Conservation (phyloP, 75 land plant species). For the Cryptomeria japonica region DNA sequence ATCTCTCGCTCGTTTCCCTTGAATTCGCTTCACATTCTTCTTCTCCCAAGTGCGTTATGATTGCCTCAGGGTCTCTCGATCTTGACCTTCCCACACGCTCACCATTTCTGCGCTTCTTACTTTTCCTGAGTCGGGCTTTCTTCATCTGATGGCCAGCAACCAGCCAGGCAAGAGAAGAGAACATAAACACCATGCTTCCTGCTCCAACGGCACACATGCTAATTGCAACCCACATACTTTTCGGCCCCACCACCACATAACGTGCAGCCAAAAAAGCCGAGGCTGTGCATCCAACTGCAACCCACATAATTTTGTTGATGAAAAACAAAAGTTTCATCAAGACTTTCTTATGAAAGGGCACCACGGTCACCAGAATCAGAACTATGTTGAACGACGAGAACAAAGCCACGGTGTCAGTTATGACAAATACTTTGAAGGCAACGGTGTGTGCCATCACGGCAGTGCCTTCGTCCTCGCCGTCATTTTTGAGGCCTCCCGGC, state of each 20-base stretch:
- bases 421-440: conserved; percentile 39
- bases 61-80: too few relatives aligned
- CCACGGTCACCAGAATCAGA: conserved; percentile 37
- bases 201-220: conserved; percentile 15
- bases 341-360: conserved; percentile 26
- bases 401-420: conserved; percentile 32
- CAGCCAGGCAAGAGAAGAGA: conserved; percentile 13
- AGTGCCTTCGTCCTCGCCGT: conserved; percentile 16
- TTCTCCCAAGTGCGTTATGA: too few relatives aligned
- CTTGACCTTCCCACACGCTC: too few relatives aligned
- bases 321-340: conserved; percentile 22
- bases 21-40: too few relatives aligned
- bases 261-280: conserved; percentile 32
- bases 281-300: conserved; percentile 28
- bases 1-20: too few relatives aligned
- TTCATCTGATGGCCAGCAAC: conserved; percentile 22
- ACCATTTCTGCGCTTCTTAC: background rate
- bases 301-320: conserved; percentile 46
- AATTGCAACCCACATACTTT: conserved; percentile 8
- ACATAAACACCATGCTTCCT: conserved; percentile 17
- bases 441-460: conserved; percentile 8
- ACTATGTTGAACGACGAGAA: conserved; percentile 33
- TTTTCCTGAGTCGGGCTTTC: conserved; percentile 20
- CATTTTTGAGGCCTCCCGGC: conserved; percentile 31
- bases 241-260: conserved; percentile 25